A percentile compares a stretch with the other conserved stretches of the same genome.
Conservation (phyloP, 805 yeast genomes). For the Cyberlindnera mrakii region DNA sequence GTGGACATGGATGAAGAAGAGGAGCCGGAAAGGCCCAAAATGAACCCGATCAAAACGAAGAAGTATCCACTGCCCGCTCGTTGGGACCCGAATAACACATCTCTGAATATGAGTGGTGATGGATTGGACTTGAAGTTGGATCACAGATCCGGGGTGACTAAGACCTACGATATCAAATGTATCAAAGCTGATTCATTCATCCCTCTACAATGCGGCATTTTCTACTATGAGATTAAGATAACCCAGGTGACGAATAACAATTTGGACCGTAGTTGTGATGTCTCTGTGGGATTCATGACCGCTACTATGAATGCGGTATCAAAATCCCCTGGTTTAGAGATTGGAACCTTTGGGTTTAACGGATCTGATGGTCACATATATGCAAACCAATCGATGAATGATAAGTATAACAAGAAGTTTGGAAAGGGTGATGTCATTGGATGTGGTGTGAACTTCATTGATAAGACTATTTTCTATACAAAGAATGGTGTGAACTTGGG, state of each 20-base stretch:
- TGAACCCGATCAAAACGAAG: neutral
- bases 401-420: slow-evolving; percentile 38
- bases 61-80: slow-evolving; percentile 18
- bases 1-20: slow-evolving; percentile 8
- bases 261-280: slow-evolving; percentile 22
- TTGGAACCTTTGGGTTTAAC: slow-evolving; percentile 45
- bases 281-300: slow-evolving; percentile 41
- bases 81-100: slow-evolving; percentile 10
- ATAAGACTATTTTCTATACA: slow-evolving; percentile 63
- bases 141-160: neutral
- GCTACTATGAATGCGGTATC: slow-evolving; percentile 21
- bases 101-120: slow-evolving; percentile 5
- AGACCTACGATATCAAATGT: slow-evolving; percentile 14
- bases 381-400: slow-evolving; percentile 32
- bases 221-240: slow-evolving; percentile 45
- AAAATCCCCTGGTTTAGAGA: slow-evolving; percentile 43
- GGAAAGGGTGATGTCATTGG: slow-evolving; percentile 67
- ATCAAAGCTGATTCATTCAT: slow-evolving; percentile 32
- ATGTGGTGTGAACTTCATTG: slow-evolving; percentile 71
- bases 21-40: slow-evolving; percentile 4
- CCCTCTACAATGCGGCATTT: slow-evolving; percentile 37
- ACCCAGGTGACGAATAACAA: slow-evolving; percentile 30
- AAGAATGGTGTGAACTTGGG: slow-evolving; percentile 71
- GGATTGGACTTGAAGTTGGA: slow-evolving; percentile 14
- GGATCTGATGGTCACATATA: slow-evolving; percentile 43